Evolutionary conservation across 2,329 filamentous ascomycete genomes (phyloP), one percentile per base, ranked within the genome.

Genomic region (Diplodia intermedia): DNA sequence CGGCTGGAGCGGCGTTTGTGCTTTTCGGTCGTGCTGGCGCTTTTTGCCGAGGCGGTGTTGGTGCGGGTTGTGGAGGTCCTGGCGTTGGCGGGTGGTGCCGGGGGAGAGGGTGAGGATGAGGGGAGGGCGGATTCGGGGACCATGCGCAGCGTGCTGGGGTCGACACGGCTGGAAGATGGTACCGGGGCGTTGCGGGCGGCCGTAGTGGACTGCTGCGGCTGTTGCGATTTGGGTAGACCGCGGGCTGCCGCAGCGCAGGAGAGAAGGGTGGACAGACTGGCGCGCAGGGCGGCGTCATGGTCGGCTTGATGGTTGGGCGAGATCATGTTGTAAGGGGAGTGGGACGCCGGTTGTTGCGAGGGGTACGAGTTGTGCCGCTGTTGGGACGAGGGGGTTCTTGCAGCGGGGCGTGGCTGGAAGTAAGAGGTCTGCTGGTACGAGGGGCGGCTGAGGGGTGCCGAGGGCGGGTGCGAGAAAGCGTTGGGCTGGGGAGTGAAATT

Each of bases 181-280:
- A 74, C 61, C 1, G 62, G 50, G 20, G 66, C 43, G 53, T 33
- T 33, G 60, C 53, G 53, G 52, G 8, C 11, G 14, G 36, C 11
- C 36, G 36, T 50, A 43, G 6, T 43, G 20, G 49, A n/a, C 15
- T 43, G 66, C 69, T 43, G 60, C 18, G 60, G 18, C 7, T 75
- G 20, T 3, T 75, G 73, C 31, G 79, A 74, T 71, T 95, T 97
- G 0, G 90, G 88, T 18, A 95, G 83, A 4, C 91, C 91, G 53
- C 95, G 88, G 1, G 94, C 95, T 0, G 94, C 95, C 3, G 94
- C 93, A 0, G 93, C 94, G 74, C 93, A 97, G n/a, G 94, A 97
- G 14, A 99, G 87, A 14, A 99, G 86, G 0, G 95, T 98, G 0
- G 93, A 97, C n/a, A 99, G 85, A 60, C 93, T 97, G 23, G 95